Evolutionary conservation across 306 rosid species (phyloP).

Genomic region (Potentilla sterilis): DNA sequence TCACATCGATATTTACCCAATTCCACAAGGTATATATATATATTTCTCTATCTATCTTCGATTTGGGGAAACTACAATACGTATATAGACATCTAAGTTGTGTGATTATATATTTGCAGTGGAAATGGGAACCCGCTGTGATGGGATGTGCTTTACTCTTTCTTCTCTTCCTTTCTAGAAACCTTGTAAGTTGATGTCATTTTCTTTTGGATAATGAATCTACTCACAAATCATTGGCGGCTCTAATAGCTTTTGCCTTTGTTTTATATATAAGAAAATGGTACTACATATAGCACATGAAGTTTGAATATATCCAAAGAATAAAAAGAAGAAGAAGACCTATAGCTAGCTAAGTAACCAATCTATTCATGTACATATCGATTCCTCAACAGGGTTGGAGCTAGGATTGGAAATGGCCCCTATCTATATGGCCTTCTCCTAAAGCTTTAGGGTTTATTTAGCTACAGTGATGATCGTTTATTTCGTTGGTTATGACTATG

Average conservation of each 20-base stretch:
- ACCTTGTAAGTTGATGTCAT: slow-evolving; percentile 27
- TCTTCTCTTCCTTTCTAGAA: slow-evolving; percentile 40
- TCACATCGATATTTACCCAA: slow-evolving; percentile 33
- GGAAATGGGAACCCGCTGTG: slow-evolving; percentile 56
- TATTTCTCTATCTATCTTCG: not conserved
- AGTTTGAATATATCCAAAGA: too few relatives aligned
- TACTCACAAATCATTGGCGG: not conserved
- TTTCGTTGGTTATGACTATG: not conserved
- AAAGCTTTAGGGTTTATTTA: not conserved
- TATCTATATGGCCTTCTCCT: too few relatives aligned
- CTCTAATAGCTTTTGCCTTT: not conserved
- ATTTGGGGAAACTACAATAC: too few relatives aligned
- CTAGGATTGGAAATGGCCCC: too few relatives aligned
- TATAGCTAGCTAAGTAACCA: too few relatives aligned
- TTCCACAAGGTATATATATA: slow-evolving; percentile 22
- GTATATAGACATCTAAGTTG: not conserved
- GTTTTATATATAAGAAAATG: too few relatives aligned
- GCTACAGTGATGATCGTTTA: not conserved
- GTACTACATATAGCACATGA: too few relatives aligned
- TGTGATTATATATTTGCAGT: slow-evolving; percentile 26
- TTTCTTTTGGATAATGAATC: too few relatives aligned
- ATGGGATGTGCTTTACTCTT: slow-evolving; percentile 43
- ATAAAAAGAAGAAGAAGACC: too few relatives aligned
- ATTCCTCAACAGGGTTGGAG: too few relatives aligned
- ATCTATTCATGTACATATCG: too few relatives aligned